Evolutionary conservation across 73 alveolate species (phyloP), one percentile per base, ranked within the genome.

Genomic region (Halteria grandinella): DNA sequence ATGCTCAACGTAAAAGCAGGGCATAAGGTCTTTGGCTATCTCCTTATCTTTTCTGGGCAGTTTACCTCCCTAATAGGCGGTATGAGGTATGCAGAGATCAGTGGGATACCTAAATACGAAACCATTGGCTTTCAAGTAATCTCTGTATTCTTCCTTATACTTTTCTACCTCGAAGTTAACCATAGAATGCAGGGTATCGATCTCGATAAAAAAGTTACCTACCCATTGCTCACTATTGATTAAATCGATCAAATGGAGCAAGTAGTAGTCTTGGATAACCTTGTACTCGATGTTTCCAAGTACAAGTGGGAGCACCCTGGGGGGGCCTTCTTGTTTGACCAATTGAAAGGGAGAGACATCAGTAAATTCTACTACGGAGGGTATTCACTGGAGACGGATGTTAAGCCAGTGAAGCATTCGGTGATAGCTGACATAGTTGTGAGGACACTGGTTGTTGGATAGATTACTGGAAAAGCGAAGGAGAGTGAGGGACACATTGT

Each of bases 341-440:
- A 54, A 1, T 55, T 55, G 33, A 33, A 55, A 20, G 86, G 86
- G 3, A 73, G 86, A 55, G 86, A 73, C 29, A 40, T 73, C 34
- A 69, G 88, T 0, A 89, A 90, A 74, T 89, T 77, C 69, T 75
- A 85, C 37, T 86, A 86, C 63, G 97, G 97, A 6, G 92, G 91
- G 6, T 69, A 78, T 49, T 51, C 72, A 1, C 51, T 89, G 36
- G 96, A 89, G 58, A 40, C 25, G 10, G 33, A 21, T 18, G n/a
- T 28, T 2, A 57, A 57, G 12, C 80, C 80, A 5, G 55, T 45
- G 25, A 1, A 50, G 12, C 80, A 66, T 47, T 23, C 54, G 10
- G 47, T 45, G 25, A 25, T 66, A 57, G 80, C 80, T 3, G 47
- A 66, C 32, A 20, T 37, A 10, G 37, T 47, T 23, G 80, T 66